Evolutionary conservation across 1,139 yeast species (phyloP).

Genomic region (Taiozyma onychis): DNA sequence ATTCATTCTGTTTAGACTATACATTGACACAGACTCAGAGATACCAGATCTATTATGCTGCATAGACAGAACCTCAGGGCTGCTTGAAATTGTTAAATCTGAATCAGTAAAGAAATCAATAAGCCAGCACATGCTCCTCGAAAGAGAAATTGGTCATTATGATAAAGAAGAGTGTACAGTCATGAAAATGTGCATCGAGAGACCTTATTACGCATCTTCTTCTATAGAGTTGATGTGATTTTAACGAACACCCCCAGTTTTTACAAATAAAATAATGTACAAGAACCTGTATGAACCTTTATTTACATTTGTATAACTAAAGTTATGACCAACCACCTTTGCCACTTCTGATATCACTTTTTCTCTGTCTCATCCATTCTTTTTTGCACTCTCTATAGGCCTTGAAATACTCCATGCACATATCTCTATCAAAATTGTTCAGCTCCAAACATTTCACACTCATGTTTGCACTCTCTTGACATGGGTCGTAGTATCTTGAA

Average conservation of each 20-base stretch:
- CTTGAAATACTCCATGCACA: conserved; percentile 81
- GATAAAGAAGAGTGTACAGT: conserved; percentile 1
- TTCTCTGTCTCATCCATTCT: conserved; percentile 54
- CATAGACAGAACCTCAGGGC: conserved; percentile 12
- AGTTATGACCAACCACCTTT: conserved; percentile 20
- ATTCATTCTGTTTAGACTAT: conserved; percentile 10
- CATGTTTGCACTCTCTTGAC: conserved; percentile 84
- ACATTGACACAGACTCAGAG: conserved; percentile 1
- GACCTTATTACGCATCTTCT: conserved; percentile 4
- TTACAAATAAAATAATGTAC: neutral
- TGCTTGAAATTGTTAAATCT: conserved; percentile 9
- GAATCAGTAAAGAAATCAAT: conserved; percentile 3
- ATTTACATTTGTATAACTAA: neutral
- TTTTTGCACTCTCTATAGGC: conserved; percentile 90
- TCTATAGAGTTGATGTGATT: conserved; percentile 2
- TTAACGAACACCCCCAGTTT: neutral
- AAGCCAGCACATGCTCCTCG: conserved; percentile 3
- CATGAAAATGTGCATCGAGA: conserved; percentile 1
- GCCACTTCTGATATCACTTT: conserved; percentile 29
- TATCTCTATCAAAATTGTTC: conserved; percentile 67
- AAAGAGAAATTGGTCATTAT: conserved; percentile 4
- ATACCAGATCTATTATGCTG: conserved; percentile 13
- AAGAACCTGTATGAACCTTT: neutral
- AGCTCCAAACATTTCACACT: conserved; percentile 75
- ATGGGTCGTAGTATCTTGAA: conserved; percentile 86